Base-by-base conservation (phyloP, 768 basidiomycete species). In the Paxillus ammoniavirescens region DNA sequence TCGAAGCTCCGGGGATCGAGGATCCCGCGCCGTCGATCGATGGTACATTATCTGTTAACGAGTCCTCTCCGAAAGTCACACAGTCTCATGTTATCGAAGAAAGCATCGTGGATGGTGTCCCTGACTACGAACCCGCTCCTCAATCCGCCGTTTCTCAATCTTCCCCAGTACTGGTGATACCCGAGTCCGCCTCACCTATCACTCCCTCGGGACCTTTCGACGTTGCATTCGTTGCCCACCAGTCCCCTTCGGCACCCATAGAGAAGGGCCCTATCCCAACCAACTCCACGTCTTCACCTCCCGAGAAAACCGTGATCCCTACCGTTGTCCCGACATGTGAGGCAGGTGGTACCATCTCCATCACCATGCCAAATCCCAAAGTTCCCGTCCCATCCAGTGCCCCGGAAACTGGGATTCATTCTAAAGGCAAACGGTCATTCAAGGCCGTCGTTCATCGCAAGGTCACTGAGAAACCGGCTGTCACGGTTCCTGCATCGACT, bases 361-460 rank as follows among this genome's bases (percentile, higher is more conserved):
- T 48, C 15, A 48, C 54, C 26, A 31, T 41, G 8, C 38, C 61
- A 28, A 48, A 40, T 38, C 53, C 56, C 43, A 40, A 17, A 9
- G 46, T 31, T 14, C 54, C 57, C 6, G 37, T 43, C 4, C 41
- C 42, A 15, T 26, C 6, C 26, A 26, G 26, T 26, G 26, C 26
- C 6, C 26, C 26, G 6, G 40, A 55, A 2, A 26, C 37, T 23
- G 53, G 53, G 15, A 3, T 47, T 12, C 57, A 18, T 17, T 38
- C 47, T 12, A 59, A 55, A 41, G 51, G 40, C 30, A 71, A 56
- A 42, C 21, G 57, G 10, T 70, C 73, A 4, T 85, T 85, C 67
- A 75, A 70, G 45, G 81, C 83, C 23, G 78, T 84, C 14, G 83
- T 86, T 38, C 84, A 84, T 58, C 68, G 75, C 54, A 84, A 80